A percentile compares a stretch with the other conserved stretches of the same genome.
Conservation (phyloP, 2,329 filamentous ascomycete genomes). For the Microcyclospora pomicola region DNA sequence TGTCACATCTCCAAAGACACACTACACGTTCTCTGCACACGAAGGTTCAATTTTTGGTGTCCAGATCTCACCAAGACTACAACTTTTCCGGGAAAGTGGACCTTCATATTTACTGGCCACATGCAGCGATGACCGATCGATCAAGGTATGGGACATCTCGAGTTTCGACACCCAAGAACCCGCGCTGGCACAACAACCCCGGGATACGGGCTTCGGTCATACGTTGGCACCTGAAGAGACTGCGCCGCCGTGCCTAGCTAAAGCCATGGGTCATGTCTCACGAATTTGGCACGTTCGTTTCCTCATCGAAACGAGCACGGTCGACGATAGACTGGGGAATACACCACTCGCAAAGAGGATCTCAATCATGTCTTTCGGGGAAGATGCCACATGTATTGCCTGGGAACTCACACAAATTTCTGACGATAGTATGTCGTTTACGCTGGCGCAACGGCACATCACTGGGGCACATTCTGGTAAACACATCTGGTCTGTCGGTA, state of each 20-base stretch:
- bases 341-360: background rate
- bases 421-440: conserved; percentile 9
- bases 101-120: conserved; percentile 52
- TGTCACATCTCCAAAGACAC: conserved; percentile 27
- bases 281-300: conserved; percentile 83
- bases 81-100: conserved; percentile 25
- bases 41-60: conserved; percentile 93
- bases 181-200: conserved; percentile 14
- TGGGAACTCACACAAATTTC: conserved; percentile 34
- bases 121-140: conserved; percentile 87
- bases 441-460: conserved; percentile 40
- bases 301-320: background rate
- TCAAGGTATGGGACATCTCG: conserved; percentile 76
- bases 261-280: conserved; percentile 73
- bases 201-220: conserved; percentile 33
- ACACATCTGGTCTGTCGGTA: conserved; percentile 69
- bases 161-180: conserved; percentile 25
- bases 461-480: conserved; percentile 66
- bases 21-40: conserved; percentile 52
- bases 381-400: conserved; percentile 63
- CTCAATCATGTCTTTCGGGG: conserved; percentile 61
- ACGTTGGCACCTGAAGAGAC: conserved; percentile 23
- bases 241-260: conserved; percentile 40
- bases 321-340: background rate
- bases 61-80: conserved; percentile 51